phyloP scores from a whole-genome alignment of 371 early-diverging fungal species.

The Mortierella sp. region DNA sequence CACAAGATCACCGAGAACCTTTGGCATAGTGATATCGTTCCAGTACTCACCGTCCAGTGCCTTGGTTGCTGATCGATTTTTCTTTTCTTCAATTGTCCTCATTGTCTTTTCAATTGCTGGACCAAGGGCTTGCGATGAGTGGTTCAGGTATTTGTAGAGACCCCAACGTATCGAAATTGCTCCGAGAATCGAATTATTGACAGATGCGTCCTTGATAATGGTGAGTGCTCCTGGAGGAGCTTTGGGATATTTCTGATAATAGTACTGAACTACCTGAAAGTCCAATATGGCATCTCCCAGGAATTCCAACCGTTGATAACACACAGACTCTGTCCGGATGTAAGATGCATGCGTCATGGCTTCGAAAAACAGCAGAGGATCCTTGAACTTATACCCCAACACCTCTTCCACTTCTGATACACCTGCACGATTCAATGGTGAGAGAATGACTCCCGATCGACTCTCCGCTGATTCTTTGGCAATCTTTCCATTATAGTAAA shows the following conservation, averaged over 20 bases:
- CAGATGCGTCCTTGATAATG: conserved; percentile 86
- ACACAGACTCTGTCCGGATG: conserved; percentile 66
- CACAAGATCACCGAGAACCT: conserved; percentile 88
- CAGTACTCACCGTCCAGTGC: conserved; percentile 72
- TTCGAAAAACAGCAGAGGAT: conserved; percentile 74
- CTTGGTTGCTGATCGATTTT: conserved; percentile 26
- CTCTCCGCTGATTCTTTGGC: conserved; percentile 1
- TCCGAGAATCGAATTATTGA: conserved; percentile 88
- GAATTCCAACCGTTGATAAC: conserved; percentile 95
- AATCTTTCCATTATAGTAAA: conserved; percentile 10
- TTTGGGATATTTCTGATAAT: conserved; percentile 70
- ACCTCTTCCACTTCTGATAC: conserved; percentile 56
- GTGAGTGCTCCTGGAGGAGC: conserved; percentile 79
- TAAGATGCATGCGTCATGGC: conserved; percentile 91
- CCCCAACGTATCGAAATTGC: conserved; percentile 74
- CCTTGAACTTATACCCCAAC: conserved; percentile 80
- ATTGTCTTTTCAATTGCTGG: conserved; percentile 64
- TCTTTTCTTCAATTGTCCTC: conserved; percentile 58
- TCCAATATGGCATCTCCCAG: conserved; percentile 95
- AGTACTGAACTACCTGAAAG: conserved; percentile 80
- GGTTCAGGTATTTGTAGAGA: conserved; percentile 75
- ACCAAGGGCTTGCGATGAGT: conserved; percentile 68
- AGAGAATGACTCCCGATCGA: neutral
- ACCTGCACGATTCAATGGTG: neutral
- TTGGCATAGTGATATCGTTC: conserved; percentile 82